Evolutionary conservation across 2,329 filamentous ascomycete genomes (phyloP), one percentile per base, ranked within the genome.

Genomic region (Fusarium sulawesiense): DNA sequence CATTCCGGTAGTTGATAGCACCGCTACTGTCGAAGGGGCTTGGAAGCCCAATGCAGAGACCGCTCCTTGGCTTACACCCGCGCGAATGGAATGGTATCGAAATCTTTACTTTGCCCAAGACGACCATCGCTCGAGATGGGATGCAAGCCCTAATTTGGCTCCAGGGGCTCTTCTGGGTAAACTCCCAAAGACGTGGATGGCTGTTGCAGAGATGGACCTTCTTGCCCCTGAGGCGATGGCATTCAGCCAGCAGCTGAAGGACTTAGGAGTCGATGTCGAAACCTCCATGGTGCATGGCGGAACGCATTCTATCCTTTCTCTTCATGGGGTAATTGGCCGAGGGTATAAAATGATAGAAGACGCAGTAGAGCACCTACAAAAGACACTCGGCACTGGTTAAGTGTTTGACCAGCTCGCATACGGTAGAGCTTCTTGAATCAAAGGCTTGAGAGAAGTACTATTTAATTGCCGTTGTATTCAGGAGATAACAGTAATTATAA

Each of bases 81-180:
- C 64, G 5, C 73, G 79, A 11, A 78, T 81, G 76, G 66, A 70
- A n/a, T 79, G 78, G 76, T 81, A 81, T 54, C 78, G 79, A n/a
- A 61, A 72, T 27, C 74, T 79, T 54, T 81, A 80, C 45, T 71
- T 81, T 21, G 49, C 75, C 2, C 65, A 66, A n/a, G 55, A 70
- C 10, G 64, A 66, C 3, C 65, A 77, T 16, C 73, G 68, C 32
- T 54, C 48, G 11, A 66, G 64, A 37, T 80, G 78, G 73, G 73
- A 79, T 18, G 76, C 78, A 6, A 79, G 77, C 18, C 79, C 79
- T 7, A 77, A 77, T 32, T 53, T 72, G n/a, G 74, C 77, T 4
- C 68, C 77, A 1, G 51, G 64, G 3, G n/a, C 53, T 4, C 32
- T 79, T 5, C 44, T 80, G 13, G 56, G 34, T 18, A 71, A 66